A percentile compares a stretch with the other conserved stretches of the same genome.
Conservation (phyloP, 441 rosid genomes). For the Daphne laureola region DNA sequence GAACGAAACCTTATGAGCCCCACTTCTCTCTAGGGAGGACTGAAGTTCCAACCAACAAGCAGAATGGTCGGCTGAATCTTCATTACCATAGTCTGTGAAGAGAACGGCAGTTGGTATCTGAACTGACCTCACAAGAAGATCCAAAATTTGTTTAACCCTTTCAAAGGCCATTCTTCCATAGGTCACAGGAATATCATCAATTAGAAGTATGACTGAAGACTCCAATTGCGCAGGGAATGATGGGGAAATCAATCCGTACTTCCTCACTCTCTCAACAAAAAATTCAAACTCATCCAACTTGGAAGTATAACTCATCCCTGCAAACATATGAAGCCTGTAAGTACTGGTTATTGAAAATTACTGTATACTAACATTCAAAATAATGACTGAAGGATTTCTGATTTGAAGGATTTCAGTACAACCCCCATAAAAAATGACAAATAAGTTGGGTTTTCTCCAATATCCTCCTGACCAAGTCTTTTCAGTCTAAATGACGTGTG, state of each 20-base stretch:
- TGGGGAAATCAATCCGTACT: slow-evolving; percentile 55
- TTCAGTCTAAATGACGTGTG: no score
- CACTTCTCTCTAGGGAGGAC: slow-evolving; percentile 60
- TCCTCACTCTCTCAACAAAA: slow-evolving; percentile 68
- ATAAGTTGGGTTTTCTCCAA: neutral
- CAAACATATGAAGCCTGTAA: slow-evolving; percentile 12
- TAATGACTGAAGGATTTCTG: neutral
- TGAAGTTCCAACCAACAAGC: slow-evolving; percentile 49
- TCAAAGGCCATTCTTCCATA: slow-evolving; percentile 63
- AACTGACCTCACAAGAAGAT: slow-evolving; percentile 60
- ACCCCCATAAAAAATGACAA: neutral
- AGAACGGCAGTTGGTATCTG: slow-evolving; percentile 62
- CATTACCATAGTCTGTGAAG: slow-evolving; percentile 44
- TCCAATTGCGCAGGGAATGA: slow-evolving; percentile 28
- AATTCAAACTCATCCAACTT: slow-evolving; percentile 87
- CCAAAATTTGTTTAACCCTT: slow-evolving; percentile 60
- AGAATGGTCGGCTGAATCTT: slow-evolving; percentile 50
- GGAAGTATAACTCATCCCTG: slow-evolving; percentile 66
- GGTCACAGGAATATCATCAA: slow-evolving; percentile 86
- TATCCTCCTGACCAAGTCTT: no score
- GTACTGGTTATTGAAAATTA: neutral
- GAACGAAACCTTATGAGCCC: slow-evolving; percentile 73
- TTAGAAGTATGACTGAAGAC: slow-evolving; percentile 43
- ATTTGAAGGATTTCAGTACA: no score
- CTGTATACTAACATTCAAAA: neutral